Conservation (phyloP, 345 rosid genomes). For the Erysimum cheiranthoides region DNA sequence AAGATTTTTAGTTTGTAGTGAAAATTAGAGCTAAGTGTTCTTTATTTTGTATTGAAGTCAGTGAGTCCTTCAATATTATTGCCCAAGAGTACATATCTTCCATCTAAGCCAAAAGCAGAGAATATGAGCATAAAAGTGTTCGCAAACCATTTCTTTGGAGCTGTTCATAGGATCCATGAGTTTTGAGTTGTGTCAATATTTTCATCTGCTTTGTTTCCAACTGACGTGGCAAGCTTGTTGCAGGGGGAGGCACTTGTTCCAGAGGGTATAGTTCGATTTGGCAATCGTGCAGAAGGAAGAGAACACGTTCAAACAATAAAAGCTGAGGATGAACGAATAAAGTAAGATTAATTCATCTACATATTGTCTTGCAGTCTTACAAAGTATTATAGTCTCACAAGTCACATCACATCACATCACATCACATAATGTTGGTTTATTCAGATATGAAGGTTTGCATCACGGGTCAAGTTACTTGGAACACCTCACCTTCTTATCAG, state of each 20-base stretch:
- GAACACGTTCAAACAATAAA: conserved; percentile 67
- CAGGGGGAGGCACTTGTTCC: conserved; percentile 98
- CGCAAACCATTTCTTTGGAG: conserved; percentile 1
- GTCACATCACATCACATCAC: conserved; percentile 15
- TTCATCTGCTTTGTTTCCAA: neutral
- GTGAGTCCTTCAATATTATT: neutral
- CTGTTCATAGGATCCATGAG: conserved; percentile 11
- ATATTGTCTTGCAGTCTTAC: conserved; percentile 14
- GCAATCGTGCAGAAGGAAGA: conserved; percentile 68
- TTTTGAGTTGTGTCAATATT: conserved; percentile 18
- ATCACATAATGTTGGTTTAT: conserved; percentile 22
- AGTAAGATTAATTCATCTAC: conserved; percentile 49
- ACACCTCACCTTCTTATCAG: conserved; percentile 76
- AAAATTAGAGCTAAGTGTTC: conserved; percentile 8
- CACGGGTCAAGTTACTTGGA: conserved; percentile 97
- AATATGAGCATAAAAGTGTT: neutral
- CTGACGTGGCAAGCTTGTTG: conserved; percentile 18
- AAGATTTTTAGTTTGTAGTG: neutral
- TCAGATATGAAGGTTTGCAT: conserved; percentile 87
- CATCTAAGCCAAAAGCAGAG: conserved; percentile 11
- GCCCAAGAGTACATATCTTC: neutral
- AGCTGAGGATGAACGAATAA: conserved; percentile 72
- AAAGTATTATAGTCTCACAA: neutral
- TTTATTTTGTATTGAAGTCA: neutral
- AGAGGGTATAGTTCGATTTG: conserved; percentile 75